Base-by-base conservation (phyloP, 345 rosid genomes). In the Heritiera fomes region DNA sequence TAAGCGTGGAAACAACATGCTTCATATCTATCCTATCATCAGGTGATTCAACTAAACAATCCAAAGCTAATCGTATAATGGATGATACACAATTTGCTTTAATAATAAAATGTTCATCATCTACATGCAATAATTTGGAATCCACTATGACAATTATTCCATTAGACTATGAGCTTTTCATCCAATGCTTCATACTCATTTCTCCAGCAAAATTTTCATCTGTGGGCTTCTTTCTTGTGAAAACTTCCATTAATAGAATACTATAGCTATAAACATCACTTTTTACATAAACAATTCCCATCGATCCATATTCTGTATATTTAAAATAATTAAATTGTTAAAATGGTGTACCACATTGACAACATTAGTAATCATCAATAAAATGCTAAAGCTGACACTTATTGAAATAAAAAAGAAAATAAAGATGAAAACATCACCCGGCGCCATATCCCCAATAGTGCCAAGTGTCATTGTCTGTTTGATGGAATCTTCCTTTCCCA, bases 11-110 rank as follows among this genome's bases (percentile, higher is more conserved):
- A 41, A 41, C 43, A 41, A 41, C 43, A 41, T 41, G 6, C 43
- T 41, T 41, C 43, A 41, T 41, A 41, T 41, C 6, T 41, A 41
- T 41, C 43, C 43, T 41, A 5, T 41, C 6, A 3, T 41, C 43
- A 41, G 43, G 43, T 41, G 34, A 58, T 3, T 80, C 79, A 6
- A 17, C 8, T 18, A 77, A 41, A 53, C 83, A 80, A 2, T 61
- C 4, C 34, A 68, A 34, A 9, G 79, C 72, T 9, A 80, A 58
- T 18, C 4, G 15, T 55, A 75, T 30, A 2, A 80, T 12, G 34
- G 82, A 80, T n/a, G 75, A 65, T 2, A 45, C 2, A 52, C 56
- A 52, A 4, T 52, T 52, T 4, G n/a, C 56, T 52, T 52, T 52
- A 14, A 52, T 17, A 52, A 9, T 75, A 75, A 14, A 18, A 18